phyloP scores from a whole-genome alignment of 371 early-diverging fungal genomes.

The Mortierella sp. region DNA sequence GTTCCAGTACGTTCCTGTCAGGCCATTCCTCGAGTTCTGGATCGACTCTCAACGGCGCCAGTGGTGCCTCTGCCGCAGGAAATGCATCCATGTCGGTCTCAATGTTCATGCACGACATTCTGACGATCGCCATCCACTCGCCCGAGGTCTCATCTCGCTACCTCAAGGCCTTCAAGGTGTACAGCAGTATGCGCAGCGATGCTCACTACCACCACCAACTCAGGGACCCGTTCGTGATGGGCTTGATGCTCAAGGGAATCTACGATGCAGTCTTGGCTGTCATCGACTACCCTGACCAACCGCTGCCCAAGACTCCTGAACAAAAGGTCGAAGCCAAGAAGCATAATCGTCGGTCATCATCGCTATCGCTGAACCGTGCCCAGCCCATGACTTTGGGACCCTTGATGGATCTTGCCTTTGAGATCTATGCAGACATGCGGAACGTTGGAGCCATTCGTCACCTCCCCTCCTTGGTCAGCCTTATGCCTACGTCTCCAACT shows the following conservation, averaged over 20 bases:
- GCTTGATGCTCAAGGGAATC: slow-evolving; percentile 46
- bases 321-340: slow-evolving; percentile 4
- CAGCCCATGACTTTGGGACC: slow-evolving; percentile 54
- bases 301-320: background rate
- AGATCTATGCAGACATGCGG: slow-evolving; percentile 52
- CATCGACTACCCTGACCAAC: slow-evolving; percentile 28
- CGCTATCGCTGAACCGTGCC: slow-evolving; percentile 34
- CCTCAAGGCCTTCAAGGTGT: slow-evolving; percentile 53
- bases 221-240: slow-evolving; percentile 52
- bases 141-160: slow-evolving; percentile 50
- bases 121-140: slow-evolving; percentile 43
- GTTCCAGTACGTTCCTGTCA: slow-evolving; percentile 22
- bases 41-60: slow-evolving; percentile 1
- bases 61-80: background rate
- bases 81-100: slow-evolving; percentile 14
- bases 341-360: slow-evolving; percentile 41
- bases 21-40: background rate
- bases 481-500: slow-evolving; percentile 21
- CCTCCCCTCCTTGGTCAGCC: slow-evolving; percentile 22
- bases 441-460: slow-evolving; percentile 50
- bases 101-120: slow-evolving; percentile 45
- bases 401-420: slow-evolving; percentile 51
- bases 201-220: slow-evolving; percentile 33
- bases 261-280: slow-evolving; percentile 43
- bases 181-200: slow-evolving; percentile 42